Conservation (phyloP, 768 basidiomycete genomes). For the Jaapia argillacea region DNA sequence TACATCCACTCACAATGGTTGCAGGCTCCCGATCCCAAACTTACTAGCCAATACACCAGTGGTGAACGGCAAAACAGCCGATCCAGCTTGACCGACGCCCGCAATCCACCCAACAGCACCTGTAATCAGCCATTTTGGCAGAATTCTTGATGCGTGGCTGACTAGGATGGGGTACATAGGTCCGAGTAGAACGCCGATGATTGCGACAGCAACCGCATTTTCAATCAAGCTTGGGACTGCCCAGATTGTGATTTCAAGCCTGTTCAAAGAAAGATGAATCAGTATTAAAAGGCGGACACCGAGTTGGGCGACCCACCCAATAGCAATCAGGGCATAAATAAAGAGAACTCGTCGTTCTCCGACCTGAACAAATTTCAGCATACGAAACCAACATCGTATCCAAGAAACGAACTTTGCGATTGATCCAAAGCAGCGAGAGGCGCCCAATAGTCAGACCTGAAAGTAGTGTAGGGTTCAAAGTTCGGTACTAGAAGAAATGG, state of each 20-base stretch:
- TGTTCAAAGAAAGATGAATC: conserved; percentile 12
- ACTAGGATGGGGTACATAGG: conserved; percentile 36
- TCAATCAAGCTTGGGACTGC: conserved; percentile 41
- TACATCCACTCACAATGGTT: conserved; percentile 33
- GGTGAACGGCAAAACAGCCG: conserved; percentile 40
- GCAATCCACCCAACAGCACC: conserved; percentile 40
- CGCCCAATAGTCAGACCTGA: conserved; percentile 42
- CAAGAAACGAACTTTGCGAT: conserved; percentile 22
- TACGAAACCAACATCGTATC: not conserved
- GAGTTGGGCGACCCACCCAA: conserved; percentile 24
- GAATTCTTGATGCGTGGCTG: conserved; percentile 27
- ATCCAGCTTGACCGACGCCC: conserved; percentile 40
- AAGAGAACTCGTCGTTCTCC: conserved; percentile 27
- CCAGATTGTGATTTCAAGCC: conserved; percentile 50
- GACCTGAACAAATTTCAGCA: conserved; percentile 14
- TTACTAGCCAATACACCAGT: conserved; percentile 33
- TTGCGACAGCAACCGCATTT: conserved; percentile 39
- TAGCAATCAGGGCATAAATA: conserved; percentile 24
- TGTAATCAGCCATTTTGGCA: conserved; percentile 22
- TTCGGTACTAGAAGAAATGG: not conserved
- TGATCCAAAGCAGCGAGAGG: conserved; percentile 40
- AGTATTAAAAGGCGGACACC: not conserved
- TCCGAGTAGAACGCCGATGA: conserved; percentile 44
- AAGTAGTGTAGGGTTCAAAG: not conserved
- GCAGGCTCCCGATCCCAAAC: conserved; percentile 32